Percentiles rank a stretch among this genome's conserved stretches.
phyloP scores from a whole-genome alignment of 2,329 filamentous ascomycete genomes.

The Paradendryphiella salina region DNA sequence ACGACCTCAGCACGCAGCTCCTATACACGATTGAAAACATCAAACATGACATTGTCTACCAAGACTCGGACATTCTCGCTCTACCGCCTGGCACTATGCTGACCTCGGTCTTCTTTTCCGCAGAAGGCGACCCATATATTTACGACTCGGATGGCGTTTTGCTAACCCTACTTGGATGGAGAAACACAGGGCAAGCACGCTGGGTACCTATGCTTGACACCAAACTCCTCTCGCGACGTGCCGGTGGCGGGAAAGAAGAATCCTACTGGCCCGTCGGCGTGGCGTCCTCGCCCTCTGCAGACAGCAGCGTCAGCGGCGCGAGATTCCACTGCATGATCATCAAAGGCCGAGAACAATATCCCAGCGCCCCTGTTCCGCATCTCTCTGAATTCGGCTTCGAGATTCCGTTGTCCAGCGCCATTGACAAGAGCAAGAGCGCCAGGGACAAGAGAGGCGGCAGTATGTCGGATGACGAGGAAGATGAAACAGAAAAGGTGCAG shows the following conservation, averaged over 20 bases:
- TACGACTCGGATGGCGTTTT: conserved; percentile 92
- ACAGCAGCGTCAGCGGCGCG: conserved; percentile 77
- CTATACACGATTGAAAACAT: conserved; percentile 94
- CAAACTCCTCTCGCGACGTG: conserved; percentile 76
- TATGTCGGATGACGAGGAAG: conserved; percentile 40
- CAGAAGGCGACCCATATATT: conserved; percentile 91
- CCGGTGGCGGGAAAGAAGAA: conserved; percentile 83
- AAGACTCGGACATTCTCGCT: conserved; percentile 90
- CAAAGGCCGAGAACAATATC: conserved; percentile 87
- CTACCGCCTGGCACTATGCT: conserved; percentile 73
- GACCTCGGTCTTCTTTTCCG: conserved; percentile 87
- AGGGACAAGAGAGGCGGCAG: conserved; percentile 38
- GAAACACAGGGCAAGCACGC: conserved; percentile 76
- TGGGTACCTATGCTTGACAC: conserved; percentile 96
- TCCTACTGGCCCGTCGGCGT: conserved; percentile 95
- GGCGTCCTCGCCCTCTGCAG: conserved; percentile 61
- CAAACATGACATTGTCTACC: conserved; percentile 89
- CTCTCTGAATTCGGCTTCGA: conserved; percentile 91
- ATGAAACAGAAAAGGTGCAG: conserved; percentile 27
- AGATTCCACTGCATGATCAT: conserved; percentile 99
- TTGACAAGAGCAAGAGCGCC: conserved; percentile 38
- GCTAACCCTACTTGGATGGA: conserved; percentile 88
- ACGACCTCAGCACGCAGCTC: conserved; percentile 76
- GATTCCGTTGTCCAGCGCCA: conserved; percentile 70
- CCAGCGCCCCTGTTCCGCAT: conserved; percentile 85